Base-by-base conservation (phyloP, 116 monocot genomes). In the Posidonia oceanica region DNA sequence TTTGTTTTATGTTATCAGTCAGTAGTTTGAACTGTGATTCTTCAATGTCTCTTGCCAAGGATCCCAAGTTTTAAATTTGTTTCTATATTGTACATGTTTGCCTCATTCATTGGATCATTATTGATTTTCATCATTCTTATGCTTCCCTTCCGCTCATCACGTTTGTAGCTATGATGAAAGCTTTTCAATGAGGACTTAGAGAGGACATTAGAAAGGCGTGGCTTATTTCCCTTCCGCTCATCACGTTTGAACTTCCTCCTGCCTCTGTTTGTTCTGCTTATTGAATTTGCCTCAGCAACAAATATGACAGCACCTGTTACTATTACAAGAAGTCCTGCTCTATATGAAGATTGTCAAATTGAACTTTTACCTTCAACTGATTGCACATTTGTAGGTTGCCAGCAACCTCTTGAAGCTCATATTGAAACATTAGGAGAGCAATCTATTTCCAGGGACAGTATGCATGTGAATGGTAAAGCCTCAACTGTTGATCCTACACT, bases 381-480 rank as follows among this genome's bases (percentile, higher is more conserved):
- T 52, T 54, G 53, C 4, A 38, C 23, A 16, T n/a, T n/a, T 36
- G 52, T 54, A 14, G 39, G 70, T 21, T 2, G 54, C 63, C 70
- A 64, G 54, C 36, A 60, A 69, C 41, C 18, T 4, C 48, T 48
- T 69, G 70, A 55, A 37, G 17, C 63, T 29, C 37, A 36, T 41
- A 29, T 63, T 58, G 55, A 75, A 52, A 62, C 76, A 23, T 70
- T 63, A 39, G 18, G 48, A 58, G 58, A 57, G 14, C 41, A 23
- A 68, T 67, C 57, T 59, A 53, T 58, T 12, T 36, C 58, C 20
- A 48, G 58, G 10, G 70, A 72, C 67, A 69, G 69, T 23, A 52
- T 59, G 52, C 40, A 73, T 36, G 58, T 69, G 53, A 72, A 51
- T 62, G 40, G 61, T n/a, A 76, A 68, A 61, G 55, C 15, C 52